phyloP scores from a whole-genome alignment of 2,329 filamentous ascomycete genomes.

The Cordyceps javanica region DNA sequence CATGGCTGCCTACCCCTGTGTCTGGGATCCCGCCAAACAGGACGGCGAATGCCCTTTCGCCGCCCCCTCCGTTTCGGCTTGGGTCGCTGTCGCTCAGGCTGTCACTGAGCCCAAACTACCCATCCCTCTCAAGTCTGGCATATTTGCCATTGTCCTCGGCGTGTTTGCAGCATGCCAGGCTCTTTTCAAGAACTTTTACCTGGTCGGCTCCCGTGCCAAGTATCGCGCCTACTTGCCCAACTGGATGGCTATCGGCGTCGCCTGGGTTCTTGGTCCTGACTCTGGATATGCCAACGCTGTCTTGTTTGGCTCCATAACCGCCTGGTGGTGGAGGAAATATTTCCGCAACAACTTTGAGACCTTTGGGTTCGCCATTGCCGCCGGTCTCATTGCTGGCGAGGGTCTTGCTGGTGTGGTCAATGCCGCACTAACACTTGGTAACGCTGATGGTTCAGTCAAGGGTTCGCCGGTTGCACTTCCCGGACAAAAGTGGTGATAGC shows the following conservation, averaged over 20 bases:
- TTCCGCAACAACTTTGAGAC: slow-evolving; percentile 44
- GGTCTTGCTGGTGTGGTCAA: slow-evolving; percentile 58
- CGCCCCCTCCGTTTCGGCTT: slow-evolving; percentile 58
- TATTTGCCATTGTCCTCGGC: slow-evolving; percentile 51
- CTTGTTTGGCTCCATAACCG: slow-evolving; percentile 46
- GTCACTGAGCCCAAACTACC: slow-evolving; percentile 51
- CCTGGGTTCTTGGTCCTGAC: slow-evolving; percentile 52
- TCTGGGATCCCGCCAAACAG: slow-evolving; percentile 41
- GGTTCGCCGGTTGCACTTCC: slow-evolving; percentile 16
- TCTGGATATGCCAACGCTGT: slow-evolving; percentile 50
- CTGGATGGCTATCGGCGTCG: slow-evolving; percentile 56
- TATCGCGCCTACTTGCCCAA: slow-evolving; percentile 54
- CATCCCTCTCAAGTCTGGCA: slow-evolving; percentile 47
- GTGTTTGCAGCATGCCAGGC: slow-evolving; percentile 45
- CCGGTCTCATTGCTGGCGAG: slow-evolving; percentile 57
- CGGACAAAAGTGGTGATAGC: slow-evolving; percentile 9
- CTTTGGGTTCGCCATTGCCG: slow-evolving; percentile 53
- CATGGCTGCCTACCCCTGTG: slow-evolving; percentile 62
- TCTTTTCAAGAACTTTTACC: slow-evolving; percentile 47
- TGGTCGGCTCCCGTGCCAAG: slow-evolving; percentile 45
- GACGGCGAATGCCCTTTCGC: slow-evolving; percentile 49
- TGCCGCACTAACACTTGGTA: slow-evolving; percentile 36
- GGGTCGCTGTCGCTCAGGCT: slow-evolving; percentile 58
- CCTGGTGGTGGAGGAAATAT: slow-evolving; percentile 49
- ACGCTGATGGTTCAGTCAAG: slow-evolving; percentile 15